phyloP scores from a whole-genome alignment of 2,329 filamentous ascomycete species.

The Cryphonectria naterciae region DNA sequence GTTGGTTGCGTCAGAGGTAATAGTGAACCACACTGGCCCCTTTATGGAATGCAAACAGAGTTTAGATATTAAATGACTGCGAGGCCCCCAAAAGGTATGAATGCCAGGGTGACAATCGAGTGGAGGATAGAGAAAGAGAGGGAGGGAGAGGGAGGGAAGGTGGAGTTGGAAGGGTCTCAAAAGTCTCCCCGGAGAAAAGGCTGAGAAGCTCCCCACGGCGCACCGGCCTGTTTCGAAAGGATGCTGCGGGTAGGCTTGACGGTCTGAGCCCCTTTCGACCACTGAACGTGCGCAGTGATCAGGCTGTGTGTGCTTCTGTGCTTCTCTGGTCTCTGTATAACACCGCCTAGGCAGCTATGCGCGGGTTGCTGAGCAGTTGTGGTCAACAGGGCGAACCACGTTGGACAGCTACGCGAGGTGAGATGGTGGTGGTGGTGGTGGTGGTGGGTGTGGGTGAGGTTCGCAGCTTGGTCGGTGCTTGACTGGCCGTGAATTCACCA shows the following conservation, averaged over 20 bases:
- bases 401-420: constrained; percentile 1
- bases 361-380: constrained; percentile 3
- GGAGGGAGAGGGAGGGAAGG: not conserved
- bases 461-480: constrained; percentile 6
- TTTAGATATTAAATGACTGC: constrained; percentile 5
- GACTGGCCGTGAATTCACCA: not conserved
- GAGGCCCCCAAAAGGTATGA: not conserved
- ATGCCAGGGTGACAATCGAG: not conserved
- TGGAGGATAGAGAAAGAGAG: not conserved
- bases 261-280: constrained; percentile 28
- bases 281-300: not conserved
- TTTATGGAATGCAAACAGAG: constrained; percentile 4
- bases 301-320: not conserved
- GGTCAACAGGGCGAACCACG: not conserved
- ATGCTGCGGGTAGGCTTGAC: constrained; percentile 21
- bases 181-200: not conserved
- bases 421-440: not conserved
- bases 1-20: constrained; percentile 11
- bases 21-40: constrained; percentile 13
- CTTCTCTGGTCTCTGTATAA: not conserved
- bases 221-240: constrained; percentile 22
- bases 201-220: not conserved
- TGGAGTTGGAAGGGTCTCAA: constrained; percentile 2
- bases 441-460: not conserved
- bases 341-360: constrained; percentile 4